phyloP scores from a whole-genome alignment of 2,329 filamentous ascomycete species.

The Ceratocystis albifundus region DNA sequence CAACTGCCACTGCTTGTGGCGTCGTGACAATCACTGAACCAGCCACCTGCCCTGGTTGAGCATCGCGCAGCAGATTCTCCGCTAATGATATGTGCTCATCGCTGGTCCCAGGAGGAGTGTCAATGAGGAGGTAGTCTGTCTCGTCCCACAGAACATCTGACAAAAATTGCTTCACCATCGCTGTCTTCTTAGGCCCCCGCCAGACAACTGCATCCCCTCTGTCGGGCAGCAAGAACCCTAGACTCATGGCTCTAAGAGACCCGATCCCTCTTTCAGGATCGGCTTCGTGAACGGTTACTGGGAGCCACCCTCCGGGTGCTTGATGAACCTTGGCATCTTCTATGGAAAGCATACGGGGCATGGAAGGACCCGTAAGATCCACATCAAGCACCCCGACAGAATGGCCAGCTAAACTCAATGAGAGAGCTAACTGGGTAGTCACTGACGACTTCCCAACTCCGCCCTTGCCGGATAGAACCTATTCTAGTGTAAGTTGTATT shows the following conservation, averaged over 20 bases:
- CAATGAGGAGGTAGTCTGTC: conserved; percentile 85
- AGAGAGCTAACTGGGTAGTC: conserved; percentile 90
- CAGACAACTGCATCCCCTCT: conserved; percentile 90
- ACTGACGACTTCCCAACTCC: conserved; percentile 96
- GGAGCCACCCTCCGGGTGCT: conserved; percentile 82
- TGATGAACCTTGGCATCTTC: conserved; percentile 84
- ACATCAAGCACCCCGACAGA: conserved; percentile 92
- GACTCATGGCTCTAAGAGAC: conserved; percentile 71
- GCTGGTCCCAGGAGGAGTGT: conserved; percentile 90
- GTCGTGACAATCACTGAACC: conserved; percentile 94
- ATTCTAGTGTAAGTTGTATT: conserved; percentile 14
- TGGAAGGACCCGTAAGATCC: conserved; percentile 90
- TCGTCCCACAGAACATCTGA: conserved; percentile 80
- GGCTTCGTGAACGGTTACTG: conserved; percentile 66
- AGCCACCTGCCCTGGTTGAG: conserved; percentile 56
- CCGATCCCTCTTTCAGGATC: conserved; percentile 44
- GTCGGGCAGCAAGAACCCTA: conserved; percentile 76
- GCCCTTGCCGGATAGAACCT: conserved; percentile 89
- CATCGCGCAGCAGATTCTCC: conserved; percentile 61
- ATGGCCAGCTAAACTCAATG: conserved; percentile 71
- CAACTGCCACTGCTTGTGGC: conserved; percentile 83
- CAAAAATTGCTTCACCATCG: conserved; percentile 95
- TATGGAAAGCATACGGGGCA: conserved; percentile 85
- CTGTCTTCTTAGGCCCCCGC: conserved; percentile 96
- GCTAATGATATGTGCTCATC: conserved; percentile 95